Conservation (phyloP, 495 filamentous ascomycete species). For the Podospora anserina region DNA sequence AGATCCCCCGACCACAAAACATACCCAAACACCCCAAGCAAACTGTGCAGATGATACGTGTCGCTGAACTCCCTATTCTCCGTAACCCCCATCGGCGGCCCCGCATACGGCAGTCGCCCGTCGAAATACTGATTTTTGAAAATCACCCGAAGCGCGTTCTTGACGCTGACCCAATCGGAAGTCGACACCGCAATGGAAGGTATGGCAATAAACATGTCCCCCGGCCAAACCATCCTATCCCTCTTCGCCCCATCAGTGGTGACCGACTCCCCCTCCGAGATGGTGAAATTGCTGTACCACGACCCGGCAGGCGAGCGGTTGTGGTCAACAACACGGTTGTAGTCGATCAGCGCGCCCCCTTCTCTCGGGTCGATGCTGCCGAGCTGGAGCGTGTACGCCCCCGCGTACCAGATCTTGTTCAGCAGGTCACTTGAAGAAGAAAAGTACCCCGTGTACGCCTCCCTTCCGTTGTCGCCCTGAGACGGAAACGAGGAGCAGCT, state of each 20-base stretch:
- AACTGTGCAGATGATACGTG: slow-evolving; percentile 61
- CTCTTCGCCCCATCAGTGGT: slow-evolving; percentile 58
- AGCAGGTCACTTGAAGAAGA: slow-evolving; percentile 44
- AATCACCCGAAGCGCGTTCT: slow-evolving; percentile 46
- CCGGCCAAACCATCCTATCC: slow-evolving; percentile 57
- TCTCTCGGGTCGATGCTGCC: slow-evolving; percentile 51
- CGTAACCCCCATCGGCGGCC: slow-evolving; percentile 55
- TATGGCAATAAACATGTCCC: slow-evolving; percentile 50
- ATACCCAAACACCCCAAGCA: slow-evolving; percentile 61
- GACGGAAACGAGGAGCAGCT: slow-evolving; percentile 40
- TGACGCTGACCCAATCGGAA: slow-evolving; percentile 42
- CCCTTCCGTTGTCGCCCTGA: slow-evolving; percentile 27
- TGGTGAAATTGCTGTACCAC: slow-evolving; percentile 45
- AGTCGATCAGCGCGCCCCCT: slow-evolving; percentile 48
- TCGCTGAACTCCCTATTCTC: slow-evolving; percentile 46
- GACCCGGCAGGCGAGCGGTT: slow-evolving; percentile 34
- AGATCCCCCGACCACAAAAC: slow-evolving; percentile 56
- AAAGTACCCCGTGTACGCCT: slow-evolving; percentile 51
- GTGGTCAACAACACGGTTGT: slow-evolving; percentile 35
- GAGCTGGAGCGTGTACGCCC: slow-evolving; percentile 59
- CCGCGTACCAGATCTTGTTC: slow-evolving; percentile 63
- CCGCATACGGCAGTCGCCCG: slow-evolving; percentile 57
- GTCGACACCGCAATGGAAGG: slow-evolving; percentile 47
- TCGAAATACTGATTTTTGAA: slow-evolving; percentile 44
- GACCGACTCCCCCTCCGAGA: slow-evolving; percentile 51